Percentiles rank a stretch among this genome's conserved stretches.
phyloP scores from a whole-genome alignment of 1,139 yeast species.

The Pichia terricola region DNA sequence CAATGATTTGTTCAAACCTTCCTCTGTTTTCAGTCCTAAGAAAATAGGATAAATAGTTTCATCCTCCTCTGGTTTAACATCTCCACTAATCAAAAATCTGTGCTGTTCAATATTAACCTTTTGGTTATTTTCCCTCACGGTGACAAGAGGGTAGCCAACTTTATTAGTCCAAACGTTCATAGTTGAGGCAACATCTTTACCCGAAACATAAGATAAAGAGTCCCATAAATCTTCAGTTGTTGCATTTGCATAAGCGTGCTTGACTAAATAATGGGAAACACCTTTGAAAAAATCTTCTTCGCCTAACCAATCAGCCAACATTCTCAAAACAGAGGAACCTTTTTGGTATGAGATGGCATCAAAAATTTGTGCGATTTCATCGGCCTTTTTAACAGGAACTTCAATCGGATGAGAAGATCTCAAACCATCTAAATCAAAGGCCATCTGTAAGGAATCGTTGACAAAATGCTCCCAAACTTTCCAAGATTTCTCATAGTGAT shows the following conservation, averaged over 20 bases:
- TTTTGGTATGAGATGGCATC: constrained; percentile 29
- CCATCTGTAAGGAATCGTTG: constrained; percentile 42
- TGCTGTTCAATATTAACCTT: constrained; percentile 36
- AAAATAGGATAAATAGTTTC: constrained; percentile 66
- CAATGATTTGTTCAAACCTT: constrained; percentile 39
- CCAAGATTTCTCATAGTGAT: constrained; percentile 48
- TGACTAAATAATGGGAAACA: constrained; percentile 42
- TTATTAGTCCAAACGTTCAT: constrained; percentile 48
- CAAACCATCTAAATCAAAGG: constrained; percentile 45
- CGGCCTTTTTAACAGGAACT: constrained; percentile 46
- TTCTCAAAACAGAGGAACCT: constrained; percentile 46
- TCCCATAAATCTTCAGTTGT: constrained; percentile 45
- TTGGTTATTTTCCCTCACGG: constrained; percentile 27
- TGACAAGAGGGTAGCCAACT: constrained; percentile 46
- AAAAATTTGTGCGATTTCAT: constrained; percentile 29
- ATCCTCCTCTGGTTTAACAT: constrained; percentile 36
- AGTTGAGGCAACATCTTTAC: constrained; percentile 37
- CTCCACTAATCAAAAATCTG: constrained; percentile 53
- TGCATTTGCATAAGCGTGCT: constrained; percentile 43
- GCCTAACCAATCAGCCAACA: constrained; percentile 48
- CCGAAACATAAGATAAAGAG: constrained; percentile 38
- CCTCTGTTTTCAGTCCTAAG: constrained; percentile 48
- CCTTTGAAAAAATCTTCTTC: constrained; percentile 43
- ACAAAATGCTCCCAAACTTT: constrained; percentile 50
- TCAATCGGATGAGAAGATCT: constrained; percentile 54